Conservation (phyloP, 352 stramenopile species). For the Phytophthora agathidicida region DNA sequence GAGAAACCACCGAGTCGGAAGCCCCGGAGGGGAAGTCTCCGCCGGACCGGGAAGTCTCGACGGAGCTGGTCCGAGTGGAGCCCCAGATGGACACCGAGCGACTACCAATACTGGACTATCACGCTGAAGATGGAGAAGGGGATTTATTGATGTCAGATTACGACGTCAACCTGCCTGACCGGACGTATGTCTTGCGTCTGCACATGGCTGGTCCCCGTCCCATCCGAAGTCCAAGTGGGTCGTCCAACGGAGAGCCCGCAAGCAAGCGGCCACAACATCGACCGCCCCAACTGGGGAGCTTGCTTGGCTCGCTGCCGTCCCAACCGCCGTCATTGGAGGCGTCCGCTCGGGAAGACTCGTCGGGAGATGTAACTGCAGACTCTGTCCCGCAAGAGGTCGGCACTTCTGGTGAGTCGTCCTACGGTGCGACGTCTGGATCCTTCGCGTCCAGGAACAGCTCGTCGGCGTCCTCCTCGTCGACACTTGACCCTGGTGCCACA, state of each 20-base stretch:
- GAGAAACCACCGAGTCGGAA: no score
- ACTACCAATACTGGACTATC: no score
- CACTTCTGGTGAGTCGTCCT: not conserved
- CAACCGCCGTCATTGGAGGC: not conserved
- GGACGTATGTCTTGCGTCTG: not conserved
- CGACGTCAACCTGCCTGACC: not conserved
- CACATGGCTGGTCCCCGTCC: not conserved
- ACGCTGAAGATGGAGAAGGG: no score
- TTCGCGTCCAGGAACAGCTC: not conserved
- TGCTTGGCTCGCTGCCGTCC: not conserved
- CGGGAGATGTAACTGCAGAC: not conserved
- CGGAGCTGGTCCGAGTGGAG: no score
- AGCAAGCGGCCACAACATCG: not conserved
- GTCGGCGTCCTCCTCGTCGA: not conserved
- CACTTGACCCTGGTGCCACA: no score
- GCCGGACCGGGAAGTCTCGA: no score
- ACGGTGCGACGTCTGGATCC: not conserved
- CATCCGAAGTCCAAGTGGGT: not conserved
- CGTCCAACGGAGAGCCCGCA: not conserved
- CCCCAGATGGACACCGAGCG: no score
- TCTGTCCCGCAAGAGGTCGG: no score
- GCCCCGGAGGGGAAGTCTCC: no score
- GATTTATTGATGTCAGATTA: not conserved
- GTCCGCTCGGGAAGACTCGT: not conserved
- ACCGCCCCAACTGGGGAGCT: not conserved